Evolutionary conservation across 2,329 filamentous ascomycete genomes (phyloP), one percentile per base, ranked within the genome.

Genomic region (Cladobotryum protrusum): DNA sequence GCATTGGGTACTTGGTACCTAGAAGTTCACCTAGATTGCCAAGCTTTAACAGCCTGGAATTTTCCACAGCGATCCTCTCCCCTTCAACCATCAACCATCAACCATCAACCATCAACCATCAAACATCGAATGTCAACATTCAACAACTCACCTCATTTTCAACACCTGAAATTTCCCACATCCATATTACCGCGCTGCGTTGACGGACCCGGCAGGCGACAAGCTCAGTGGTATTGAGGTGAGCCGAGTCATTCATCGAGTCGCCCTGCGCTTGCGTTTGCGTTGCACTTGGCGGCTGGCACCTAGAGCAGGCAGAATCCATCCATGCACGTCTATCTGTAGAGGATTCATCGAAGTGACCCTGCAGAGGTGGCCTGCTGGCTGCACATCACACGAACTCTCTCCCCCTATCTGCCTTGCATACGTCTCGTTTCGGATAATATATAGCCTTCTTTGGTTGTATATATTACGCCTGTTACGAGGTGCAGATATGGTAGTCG

Each of bases 241-340:
- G 59, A 64, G 62, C 58, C 55, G 55, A 61, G 56, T 60, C 54
- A 60, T 63, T 63, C 61, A 63, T 61, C 61, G 56, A 62, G 55
- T 60, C 59, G 54, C 56, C 55, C 56, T 58, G 57, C 54, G 53
- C 55, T 54, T 53, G 56, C 51, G 52, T 56, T 54, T 52, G 58
- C 55, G 60, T 63, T 64, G 60, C 62, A 63, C 58, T 59, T 61
- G 59, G 65, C 58, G 62, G 59, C 60, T 33, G 44, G 43, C 36
- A 35, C 37, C 32, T 43, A 51, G 40, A 45, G 45, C 34, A 45
- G 48, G 48, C 34, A 42, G 48, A 43, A 37, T 44, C 43, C 37
- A 37, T 45, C 48, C 45, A 34, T 43, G n/a, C 36, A 18, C 14
- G 36, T 15, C 17, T 51, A 24, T 24, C 32, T 36, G 35, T 42